Conservation (phyloP, 208 protist species). For the Phytomonas francai region DNA sequence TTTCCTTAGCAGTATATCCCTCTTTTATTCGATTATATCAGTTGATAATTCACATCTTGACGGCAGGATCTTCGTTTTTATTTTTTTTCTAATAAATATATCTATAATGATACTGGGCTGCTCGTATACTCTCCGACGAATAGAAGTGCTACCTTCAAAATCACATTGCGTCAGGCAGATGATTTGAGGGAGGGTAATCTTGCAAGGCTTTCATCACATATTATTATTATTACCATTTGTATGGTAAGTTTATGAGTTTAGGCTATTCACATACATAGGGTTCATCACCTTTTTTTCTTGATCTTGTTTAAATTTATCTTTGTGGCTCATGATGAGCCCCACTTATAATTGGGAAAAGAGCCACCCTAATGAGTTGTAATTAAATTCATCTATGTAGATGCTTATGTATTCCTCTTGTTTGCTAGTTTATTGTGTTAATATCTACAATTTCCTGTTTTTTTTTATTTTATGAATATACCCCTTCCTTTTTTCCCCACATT, state of each 20-base stretch:
- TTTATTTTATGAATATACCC: neutral
- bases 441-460: neutral
- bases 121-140: no score
- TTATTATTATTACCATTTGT: neutral
- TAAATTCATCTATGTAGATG: neutral
- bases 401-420: neutral
- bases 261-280: neutral
- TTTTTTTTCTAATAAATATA: no score
- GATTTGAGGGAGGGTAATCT: no score
- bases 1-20: neutral
- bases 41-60: no score
- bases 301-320: neutral
- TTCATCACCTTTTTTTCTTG: slow-evolving; percentile 2
- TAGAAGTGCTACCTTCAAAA: no score
- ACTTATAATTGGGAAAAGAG: neutral
- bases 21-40: neutral
- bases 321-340: neutral
- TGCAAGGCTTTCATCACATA: neutral
- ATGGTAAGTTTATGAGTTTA: no score
- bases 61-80: no score
- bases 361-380: neutral
- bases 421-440: neutral
- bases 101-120: no score
- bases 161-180: no score
- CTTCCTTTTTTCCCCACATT: neutral